phyloP scores from a whole-genome alignment of 2,329 filamentous ascomycete genomes.

The Sclerotinia minor region DNA sequence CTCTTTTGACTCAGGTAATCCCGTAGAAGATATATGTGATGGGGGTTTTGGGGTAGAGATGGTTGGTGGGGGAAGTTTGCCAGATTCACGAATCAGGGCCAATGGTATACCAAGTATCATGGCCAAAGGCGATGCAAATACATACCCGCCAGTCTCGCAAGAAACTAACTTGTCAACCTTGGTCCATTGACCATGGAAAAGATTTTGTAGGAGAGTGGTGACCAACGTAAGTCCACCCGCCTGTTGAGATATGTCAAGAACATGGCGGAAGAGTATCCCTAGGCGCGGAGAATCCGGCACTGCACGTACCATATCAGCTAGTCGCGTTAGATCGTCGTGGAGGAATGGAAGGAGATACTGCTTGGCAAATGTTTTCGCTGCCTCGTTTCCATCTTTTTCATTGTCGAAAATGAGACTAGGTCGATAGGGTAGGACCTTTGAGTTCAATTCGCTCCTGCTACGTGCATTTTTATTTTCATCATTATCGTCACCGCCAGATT shows the following conservation, averaged over 20 bases:
- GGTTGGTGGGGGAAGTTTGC: slow-evolving; percentile 59
- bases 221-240: slow-evolving; percentile 47
- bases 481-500: slow-evolving; percentile 26
- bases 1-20: slow-evolving; percentile 33
- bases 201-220: slow-evolving; percentile 50
- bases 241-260: slow-evolving; percentile 41
- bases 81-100: slow-evolving; percentile 53
- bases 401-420: slow-evolving; percentile 56
- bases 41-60: slow-evolving; percentile 49
- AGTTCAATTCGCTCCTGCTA: slow-evolving; percentile 33
- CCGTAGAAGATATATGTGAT: slow-evolving; percentile 57
- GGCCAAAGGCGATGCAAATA: slow-evolving; percentile 56
- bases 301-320: slow-evolving; percentile 52
- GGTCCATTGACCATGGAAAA: slow-evolving; percentile 51
- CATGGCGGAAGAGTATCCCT: slow-evolving; percentile 57
- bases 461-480: slow-evolving; percentile 24
- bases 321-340: slow-evolving; percentile 47
- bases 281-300: slow-evolving; percentile 53
- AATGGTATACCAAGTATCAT: slow-evolving; percentile 46
- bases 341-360: slow-evolving; percentile 47
- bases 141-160: slow-evolving; percentile 59
- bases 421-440: slow-evolving; percentile 38
- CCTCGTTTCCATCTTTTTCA: slow-evolving; percentile 46
- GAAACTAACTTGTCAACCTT: slow-evolving; percentile 49
- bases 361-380: slow-evolving; percentile 47